Evolutionary conservation across 2,329 filamentous ascomycete genomes (phyloP), one percentile per base, ranked within the genome.

Genomic region (Penicillium sp.): DNA sequence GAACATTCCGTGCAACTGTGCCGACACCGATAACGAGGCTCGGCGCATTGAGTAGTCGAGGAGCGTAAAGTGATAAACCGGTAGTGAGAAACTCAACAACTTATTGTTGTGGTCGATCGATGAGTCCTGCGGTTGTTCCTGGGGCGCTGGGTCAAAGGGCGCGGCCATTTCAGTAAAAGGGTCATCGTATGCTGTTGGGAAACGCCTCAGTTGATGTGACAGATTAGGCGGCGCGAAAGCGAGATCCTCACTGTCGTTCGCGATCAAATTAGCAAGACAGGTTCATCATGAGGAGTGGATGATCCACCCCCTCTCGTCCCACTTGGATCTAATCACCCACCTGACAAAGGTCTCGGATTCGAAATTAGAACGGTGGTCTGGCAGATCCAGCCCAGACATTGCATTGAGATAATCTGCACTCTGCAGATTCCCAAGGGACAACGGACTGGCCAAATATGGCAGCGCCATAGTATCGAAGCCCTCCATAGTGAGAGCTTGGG

Each of bases 41-140:
- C 78, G 75, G 23, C 81, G 78, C 65, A 81, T 78, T 9, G 81
- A 80, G 65, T 82, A 84, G 64, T 85, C 84, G 50, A 86, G 78
- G 7, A 87, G 71, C 2, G 78, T 79, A 61, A 83, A 86, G 50
- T 82, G 84, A 64, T 85, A 78, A 30, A 81, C 76, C 1, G 86
- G 83, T 10, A 84, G 77, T 0, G 85, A 87, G 73, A 92, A 91
- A 64, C 87, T 84, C n/a, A 92, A 80, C 23, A 91, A 80, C 71
- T 91, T 83, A 70, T 86, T 82, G 69, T 86, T 84, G 63, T 82
- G 82, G 55, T 86, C 83, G 66, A 86, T 84, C 35, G 80, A 84
- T 27, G 82, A 78, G 58, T 80, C 79, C 57, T 82, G 78, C 38
- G 77, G 73, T 59, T 77, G 76, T 46, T 83, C 78, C 48, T 73